phyloP scores from a whole-genome alignment of 2,329 filamentous ascomycete species.

The Pyrenophora tritici-repentis region DNA sequence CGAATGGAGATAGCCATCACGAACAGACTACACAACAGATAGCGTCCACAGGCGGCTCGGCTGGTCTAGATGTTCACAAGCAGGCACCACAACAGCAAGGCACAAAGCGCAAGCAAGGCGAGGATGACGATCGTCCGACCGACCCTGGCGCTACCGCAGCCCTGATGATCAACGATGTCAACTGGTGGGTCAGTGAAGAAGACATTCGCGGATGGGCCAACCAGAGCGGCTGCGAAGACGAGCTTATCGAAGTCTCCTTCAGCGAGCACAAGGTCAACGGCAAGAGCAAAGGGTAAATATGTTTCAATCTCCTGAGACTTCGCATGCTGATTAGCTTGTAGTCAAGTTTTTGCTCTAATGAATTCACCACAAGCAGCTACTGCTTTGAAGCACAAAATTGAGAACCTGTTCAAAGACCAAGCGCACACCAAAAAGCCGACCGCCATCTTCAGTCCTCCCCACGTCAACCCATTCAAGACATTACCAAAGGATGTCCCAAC shows the following conservation, averaged over 20 bases:
- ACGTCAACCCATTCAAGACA: conserved; percentile 86
- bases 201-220: conserved; percentile 87
- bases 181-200: conserved; percentile 93
- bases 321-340: conserved; percentile 36
- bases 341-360: conserved; percentile 84
- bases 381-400: conserved; percentile 80
- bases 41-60: conserved; percentile 50
- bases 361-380: conserved; percentile 81
- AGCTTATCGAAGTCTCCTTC: conserved; percentile 91
- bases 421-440: conserved; percentile 67
- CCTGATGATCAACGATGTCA: conserved; percentile 83
- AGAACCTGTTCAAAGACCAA: conserved; percentile 65
- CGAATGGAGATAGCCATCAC: conserved; percentile 29
- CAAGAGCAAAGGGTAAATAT: conserved; percentile 90
- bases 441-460: conserved; percentile 75
- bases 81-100: conserved; percentile 60
- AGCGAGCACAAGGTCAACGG: conserved; percentile 99
- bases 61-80: conserved; percentile 45
- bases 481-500: conserved; percentile 84
- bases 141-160: conserved; percentile 70
- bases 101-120: conserved; percentile 65
- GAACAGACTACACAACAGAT: conserved; percentile 50
- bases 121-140: conserved; percentile 56
- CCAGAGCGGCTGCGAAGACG: conserved; percentile 78
- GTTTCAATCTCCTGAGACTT: background rate